Evolutionary conservation across 208 protist genomes (phyloP).

Genomic region (Balamuthia mandrillaris): DNA sequence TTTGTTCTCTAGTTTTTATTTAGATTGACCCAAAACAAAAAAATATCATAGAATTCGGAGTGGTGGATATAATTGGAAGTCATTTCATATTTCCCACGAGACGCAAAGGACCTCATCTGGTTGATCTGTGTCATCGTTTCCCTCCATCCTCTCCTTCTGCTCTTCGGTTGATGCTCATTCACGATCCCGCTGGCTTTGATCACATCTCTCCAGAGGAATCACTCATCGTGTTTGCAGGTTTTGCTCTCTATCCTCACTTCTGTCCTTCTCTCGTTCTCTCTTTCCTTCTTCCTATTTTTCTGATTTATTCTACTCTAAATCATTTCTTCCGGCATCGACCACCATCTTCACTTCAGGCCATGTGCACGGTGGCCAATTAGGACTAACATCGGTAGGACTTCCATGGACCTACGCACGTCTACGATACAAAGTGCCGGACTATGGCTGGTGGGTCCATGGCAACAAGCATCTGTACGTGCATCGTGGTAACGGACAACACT

Average conservation of each 20-base stretch:
- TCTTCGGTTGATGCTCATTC: neutral
- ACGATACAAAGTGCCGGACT: no score
- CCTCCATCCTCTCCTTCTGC: no score
- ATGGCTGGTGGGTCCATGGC: no score
- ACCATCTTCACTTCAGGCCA: neutral
- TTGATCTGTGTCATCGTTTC: neutral
- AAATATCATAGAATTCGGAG: neutral
- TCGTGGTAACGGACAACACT: neutral
- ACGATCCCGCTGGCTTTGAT: neutral
- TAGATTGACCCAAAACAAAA: neutral
- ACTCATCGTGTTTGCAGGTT: slow-evolving; percentile 15
- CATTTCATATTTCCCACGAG: neutral
- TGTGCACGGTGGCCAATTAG: slow-evolving; percentile 10
- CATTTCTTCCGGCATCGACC: neutral
- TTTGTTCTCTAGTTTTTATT: neutral
- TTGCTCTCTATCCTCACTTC: neutral
- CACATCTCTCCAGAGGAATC: neutral
- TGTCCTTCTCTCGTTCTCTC: neutral
- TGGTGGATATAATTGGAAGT: neutral
- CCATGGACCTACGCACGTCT: slow-evolving; percentile 6
- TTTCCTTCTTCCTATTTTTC: neutral
- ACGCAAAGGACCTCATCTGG: neutral
- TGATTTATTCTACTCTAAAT: no score
- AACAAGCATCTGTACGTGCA: neutral
- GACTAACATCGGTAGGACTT: neutral